A percentile compares a stretch with the other conserved stretches of the same genome.
These are phyloP conservation scores for Tylopilus sp. DNA, from an alignment of 768 basidiomycete species.

Conservation along the genomic window DNA sequence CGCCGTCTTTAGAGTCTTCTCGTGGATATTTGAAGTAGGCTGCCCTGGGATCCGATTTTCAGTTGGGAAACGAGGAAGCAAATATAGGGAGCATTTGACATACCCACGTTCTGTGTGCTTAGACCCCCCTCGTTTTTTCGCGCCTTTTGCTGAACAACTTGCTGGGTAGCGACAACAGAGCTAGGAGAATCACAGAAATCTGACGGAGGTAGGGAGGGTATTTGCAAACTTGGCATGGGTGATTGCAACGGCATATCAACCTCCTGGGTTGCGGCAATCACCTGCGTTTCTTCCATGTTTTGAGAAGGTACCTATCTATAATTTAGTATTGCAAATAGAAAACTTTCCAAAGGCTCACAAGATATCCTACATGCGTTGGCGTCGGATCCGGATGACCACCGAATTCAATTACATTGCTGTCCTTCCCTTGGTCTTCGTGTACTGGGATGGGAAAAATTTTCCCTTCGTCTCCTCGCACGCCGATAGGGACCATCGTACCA, in stretches of 20 bases:
- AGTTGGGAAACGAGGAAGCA: slow-evolving; percentile 3
- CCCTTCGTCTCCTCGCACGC: slow-evolving; percentile 56
- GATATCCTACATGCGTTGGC: slow-evolving; percentile 51
- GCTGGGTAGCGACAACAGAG: slow-evolving; percentile 32
- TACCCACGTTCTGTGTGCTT: slow-evolving; percentile 39
- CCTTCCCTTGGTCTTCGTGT: slow-evolving; percentile 14
- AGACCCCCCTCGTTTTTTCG: slow-evolving; percentile 8
- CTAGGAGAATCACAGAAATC: slow-evolving; percentile 16
- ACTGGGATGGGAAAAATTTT: slow-evolving; percentile 44
- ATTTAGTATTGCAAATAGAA: not conserved
- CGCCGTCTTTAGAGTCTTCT: slow-evolving; percentile 2
- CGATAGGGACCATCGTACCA: slow-evolving; percentile 42
- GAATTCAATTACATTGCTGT: slow-evolving; percentile 33
- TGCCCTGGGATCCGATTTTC: slow-evolving; percentile 29
- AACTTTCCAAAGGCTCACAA: slow-evolving; percentile 39
- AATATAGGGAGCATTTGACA: slow-evolving; percentile 39
- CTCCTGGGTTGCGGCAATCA: slow-evolving; percentile 35
- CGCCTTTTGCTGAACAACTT: slow-evolving; percentile 35
- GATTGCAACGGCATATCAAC: slow-evolving; percentile 25
- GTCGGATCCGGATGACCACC: slow-evolving; percentile 48
- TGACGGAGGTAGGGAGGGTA: slow-evolving; percentile 27
- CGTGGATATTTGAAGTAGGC: not conserved
- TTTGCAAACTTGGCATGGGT: slow-evolving; percentile 11
- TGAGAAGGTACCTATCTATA: slow-evolving; percentile 18
- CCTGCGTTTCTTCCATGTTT: slow-evolving; percentile 51